Percentiles rank a stretch among this genome's conserved stretches.
Conservation (phyloP, 352 stramenopile genomes). For the Pythium phragmiticola region DNA sequence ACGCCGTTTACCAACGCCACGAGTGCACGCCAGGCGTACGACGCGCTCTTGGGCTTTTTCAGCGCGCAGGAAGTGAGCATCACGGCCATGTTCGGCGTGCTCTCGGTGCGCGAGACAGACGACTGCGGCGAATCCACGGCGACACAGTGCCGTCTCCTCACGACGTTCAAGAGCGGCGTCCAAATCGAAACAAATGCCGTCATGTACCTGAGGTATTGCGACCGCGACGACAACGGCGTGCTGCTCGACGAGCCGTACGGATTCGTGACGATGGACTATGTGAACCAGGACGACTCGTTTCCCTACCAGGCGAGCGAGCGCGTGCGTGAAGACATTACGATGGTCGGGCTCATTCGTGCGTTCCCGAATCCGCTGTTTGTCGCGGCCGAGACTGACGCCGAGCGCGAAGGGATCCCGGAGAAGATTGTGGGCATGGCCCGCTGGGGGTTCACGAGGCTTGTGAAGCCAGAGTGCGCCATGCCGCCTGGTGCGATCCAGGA, state of each 20-base stretch:
- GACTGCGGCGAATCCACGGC: slow-evolving; percentile 20
- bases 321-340: slow-evolving; percentile 23
- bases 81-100: slow-evolving; percentile 22
- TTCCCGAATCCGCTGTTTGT: slow-evolving; percentile 18
- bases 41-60: slow-evolving; percentile 24
- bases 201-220: slow-evolving; percentile 25
- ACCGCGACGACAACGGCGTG: slow-evolving; percentile 22
- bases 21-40: slow-evolving; percentile 21
- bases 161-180: slow-evolving; percentile 21
- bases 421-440: slow-evolving; percentile 18
- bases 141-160: slow-evolving; percentile 19
- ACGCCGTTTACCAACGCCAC: slow-evolving; percentile 20
- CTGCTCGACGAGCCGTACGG: slow-evolving; percentile 27
- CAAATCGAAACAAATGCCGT: slow-evolving; percentile 23
- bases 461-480: slow-evolving; percentile 22
- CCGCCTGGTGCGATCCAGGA: slow-evolving; percentile 4
- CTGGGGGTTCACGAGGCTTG: slow-evolving; percentile 9
- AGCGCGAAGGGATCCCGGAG: slow-evolving; percentile 3
- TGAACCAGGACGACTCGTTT: slow-evolving; percentile 35
- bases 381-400: slow-evolving; percentile 6
- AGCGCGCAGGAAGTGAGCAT: slow-evolving; percentile 25
- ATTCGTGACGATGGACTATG: slow-evolving; percentile 23
- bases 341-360: slow-evolving; percentile 14
- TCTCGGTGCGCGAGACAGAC: slow-evolving; percentile 26
- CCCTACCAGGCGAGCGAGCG: slow-evolving; percentile 20